Percentiles rank a stretch among this genome's conserved stretches.
Conservation (phyloP, 208 protist genomes). For the Crithidia brevicula region DNA sequence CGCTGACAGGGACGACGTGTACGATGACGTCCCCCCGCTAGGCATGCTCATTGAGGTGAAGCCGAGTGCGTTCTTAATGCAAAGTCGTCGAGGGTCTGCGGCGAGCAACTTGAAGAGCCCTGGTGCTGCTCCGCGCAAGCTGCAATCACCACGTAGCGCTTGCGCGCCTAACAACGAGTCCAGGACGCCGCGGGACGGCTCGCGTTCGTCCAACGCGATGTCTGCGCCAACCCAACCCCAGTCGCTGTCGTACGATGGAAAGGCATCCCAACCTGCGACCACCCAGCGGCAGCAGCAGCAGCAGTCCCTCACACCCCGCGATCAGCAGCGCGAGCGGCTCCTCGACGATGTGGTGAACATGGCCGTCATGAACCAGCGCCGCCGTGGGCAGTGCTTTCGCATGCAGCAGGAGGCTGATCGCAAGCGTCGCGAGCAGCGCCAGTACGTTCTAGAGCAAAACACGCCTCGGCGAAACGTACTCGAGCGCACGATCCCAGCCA, state of each 20-base stretch:
- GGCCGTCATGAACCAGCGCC: constrained; percentile 26
- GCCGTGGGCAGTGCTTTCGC: constrained; percentile 14
- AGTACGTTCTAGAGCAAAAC: constrained; percentile 12
- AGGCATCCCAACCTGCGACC: background rate
- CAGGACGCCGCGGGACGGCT: constrained; percentile 20
- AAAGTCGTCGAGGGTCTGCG: constrained; percentile 5
- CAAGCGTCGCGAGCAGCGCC: constrained; percentile 21
- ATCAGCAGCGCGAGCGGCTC: constrained; percentile 32
- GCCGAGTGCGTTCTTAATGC: constrained; percentile 37
- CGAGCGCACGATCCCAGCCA: background rate
- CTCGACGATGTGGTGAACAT: constrained; percentile 32
- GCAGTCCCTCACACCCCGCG: constrained; percentile 1
- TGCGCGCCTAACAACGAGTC: constrained; percentile 4
- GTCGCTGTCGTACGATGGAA: background rate
- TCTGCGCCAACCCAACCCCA: background rate
- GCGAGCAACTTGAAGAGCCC: background rate
- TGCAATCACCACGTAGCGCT: constrained; percentile 16
- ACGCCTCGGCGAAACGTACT: background rate
- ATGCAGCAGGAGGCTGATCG: constrained; percentile 28
- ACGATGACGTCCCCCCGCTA: constrained; percentile 26
- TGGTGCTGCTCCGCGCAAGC: background rate
- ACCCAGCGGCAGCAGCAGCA: constrained; percentile 1
- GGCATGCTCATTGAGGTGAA: constrained; percentile 35
- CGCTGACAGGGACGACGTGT: constrained; percentile 24
- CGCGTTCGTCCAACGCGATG: constrained; percentile 15